Evolutionary conservation across 768 basidiomycete genomes (phyloP).

Genomic region (Chiua virens): DNA sequence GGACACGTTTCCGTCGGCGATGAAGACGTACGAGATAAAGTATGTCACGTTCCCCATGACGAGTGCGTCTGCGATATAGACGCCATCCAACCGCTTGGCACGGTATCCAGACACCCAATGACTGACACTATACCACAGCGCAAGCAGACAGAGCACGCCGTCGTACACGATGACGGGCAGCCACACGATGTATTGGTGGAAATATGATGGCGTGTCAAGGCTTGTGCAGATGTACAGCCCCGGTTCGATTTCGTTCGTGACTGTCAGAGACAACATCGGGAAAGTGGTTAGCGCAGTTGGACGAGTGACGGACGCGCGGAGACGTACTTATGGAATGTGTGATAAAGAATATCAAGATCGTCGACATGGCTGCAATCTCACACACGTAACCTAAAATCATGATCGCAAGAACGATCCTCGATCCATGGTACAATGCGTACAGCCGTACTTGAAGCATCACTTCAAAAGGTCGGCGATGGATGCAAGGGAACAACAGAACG

Average conservation of each 20-base stretch:
- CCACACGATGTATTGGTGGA: constrained; percentile 5
- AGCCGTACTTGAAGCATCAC: constrained; percentile 15
- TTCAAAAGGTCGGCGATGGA: background rate
- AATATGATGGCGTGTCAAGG: background rate
- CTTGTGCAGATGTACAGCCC: constrained; percentile 5
- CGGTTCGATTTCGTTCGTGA: constrained; percentile 4
- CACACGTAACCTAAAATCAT: constrained; percentile 5
- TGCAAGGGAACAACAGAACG: background rate
- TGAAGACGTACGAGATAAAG: constrained; percentile 12
- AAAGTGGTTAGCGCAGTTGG: background rate
- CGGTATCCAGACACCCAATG: background rate
- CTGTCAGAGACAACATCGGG: background rate
- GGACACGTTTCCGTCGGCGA: too few relatives aligned
- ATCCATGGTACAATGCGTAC: constrained; percentile 10
- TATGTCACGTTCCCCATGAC: constrained; percentile 16
- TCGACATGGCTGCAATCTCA: constrained; percentile 4
- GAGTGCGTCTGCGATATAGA: constrained; percentile 5
- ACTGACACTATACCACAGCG: constrained; percentile 3
- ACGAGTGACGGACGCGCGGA: too few relatives aligned
- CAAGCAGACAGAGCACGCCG: constrained; percentile 3
- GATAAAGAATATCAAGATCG: constrained; percentile 5
- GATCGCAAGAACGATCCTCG: constrained; percentile 3
- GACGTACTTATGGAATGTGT: constrained; percentile 3
- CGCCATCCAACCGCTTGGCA: background rate
- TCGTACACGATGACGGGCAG: constrained; percentile 7